Base-by-base conservation (phyloP, 2,329 filamentous ascomycete species). In the Graphilbum sp. region DNA sequence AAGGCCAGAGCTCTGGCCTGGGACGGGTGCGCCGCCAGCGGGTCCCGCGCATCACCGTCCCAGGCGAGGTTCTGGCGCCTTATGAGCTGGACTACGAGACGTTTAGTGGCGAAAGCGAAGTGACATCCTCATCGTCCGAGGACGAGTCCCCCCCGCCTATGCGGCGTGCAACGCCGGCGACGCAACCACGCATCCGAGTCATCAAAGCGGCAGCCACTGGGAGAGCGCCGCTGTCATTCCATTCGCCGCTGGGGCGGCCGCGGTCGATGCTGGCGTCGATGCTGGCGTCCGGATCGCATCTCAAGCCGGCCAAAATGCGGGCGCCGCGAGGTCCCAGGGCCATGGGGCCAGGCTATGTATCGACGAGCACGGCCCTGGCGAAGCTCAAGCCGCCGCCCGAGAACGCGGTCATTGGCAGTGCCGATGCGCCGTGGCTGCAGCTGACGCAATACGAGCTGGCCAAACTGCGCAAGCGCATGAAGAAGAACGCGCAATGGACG, bases 401-500 rank as follows among this genome's bases (percentile, higher is more conserved):
- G 21, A 66, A 75, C 43, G 71, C 70, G 2, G 61, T 70, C 2
- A 57, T 68, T 13, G 74, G 74, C 21, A 74, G 71, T 39, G 49
- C 61, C 3, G 68, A 78, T 48, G 67, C 71, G 11, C 75, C 75
- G 0, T 80, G 75, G 75, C 60, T 79, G 19, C 72, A 73, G 47
- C 62, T 80, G 29, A 79, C 74, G 7, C 61, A 66, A 15, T 78
- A 71, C 44, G 75, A 80, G 51, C 61, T 80, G 34, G 75, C 74
- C 1, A 69, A 75, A 45, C 64, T 90, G 8, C 66, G 83, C 43
- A 90, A 90, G 58, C 69, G 79, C 16, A 90, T 90, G 83, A 90
- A 90, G 68, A 90, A 90, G 65, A 90, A 90, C 50, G 79, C 82
- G 0, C 77, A 82, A 5, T 90, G 83, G 83, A 76, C 73, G 3